These are phyloP conservation scores for Colletotrichum lentis DNA, from an alignment of 2,329 filamentous ascomycete genomes.

Conservation along the genomic window DNA sequence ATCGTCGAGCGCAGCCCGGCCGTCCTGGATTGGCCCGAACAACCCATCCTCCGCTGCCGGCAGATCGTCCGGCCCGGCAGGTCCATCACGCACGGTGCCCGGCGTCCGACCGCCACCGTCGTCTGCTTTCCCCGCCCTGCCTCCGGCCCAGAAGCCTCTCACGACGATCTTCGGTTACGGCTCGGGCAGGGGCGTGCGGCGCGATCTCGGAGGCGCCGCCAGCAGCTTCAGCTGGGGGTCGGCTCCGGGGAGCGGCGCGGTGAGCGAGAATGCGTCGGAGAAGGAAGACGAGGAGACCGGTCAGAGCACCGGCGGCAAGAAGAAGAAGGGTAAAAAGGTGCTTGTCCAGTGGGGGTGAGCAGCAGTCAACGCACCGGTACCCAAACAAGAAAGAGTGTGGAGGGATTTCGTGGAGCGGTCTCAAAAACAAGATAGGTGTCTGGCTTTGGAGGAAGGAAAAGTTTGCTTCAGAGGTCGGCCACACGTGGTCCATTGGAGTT, in stretches of 20 bases:
- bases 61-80: conserved; percentile 23
- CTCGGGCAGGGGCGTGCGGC: conserved; percentile 59
- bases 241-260: conserved; percentile 41
- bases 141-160: conserved; percentile 74
- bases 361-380: not conserved
- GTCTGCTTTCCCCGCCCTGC: conserved; percentile 84
- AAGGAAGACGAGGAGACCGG: conserved; percentile 44
- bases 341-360: conserved; percentile 66
- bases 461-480: not conserved
- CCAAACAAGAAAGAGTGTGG: not conserved
- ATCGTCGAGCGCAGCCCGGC: conserved; percentile 41
- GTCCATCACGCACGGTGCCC: conserved; percentile 1
- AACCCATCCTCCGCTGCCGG: conserved; percentile 28
- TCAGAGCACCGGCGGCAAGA: conserved; percentile 49
- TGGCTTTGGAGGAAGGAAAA: not conserved
- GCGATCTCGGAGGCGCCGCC: conserved; percentile 59
- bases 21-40: conserved; percentile 46
- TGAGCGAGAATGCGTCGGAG: conserved; percentile 40
- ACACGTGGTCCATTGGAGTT: not conserved
- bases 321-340: conserved; percentile 69
- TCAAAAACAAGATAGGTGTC: not conserved
- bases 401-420: no score
- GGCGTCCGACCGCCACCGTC: conserved; percentile 42
- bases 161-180: conserved; percentile 71
- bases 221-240: conserved; percentile 65